phyloP scores from a whole-genome alignment of 129 eudicot species.

The Scalesia atractyloides region DNA sequence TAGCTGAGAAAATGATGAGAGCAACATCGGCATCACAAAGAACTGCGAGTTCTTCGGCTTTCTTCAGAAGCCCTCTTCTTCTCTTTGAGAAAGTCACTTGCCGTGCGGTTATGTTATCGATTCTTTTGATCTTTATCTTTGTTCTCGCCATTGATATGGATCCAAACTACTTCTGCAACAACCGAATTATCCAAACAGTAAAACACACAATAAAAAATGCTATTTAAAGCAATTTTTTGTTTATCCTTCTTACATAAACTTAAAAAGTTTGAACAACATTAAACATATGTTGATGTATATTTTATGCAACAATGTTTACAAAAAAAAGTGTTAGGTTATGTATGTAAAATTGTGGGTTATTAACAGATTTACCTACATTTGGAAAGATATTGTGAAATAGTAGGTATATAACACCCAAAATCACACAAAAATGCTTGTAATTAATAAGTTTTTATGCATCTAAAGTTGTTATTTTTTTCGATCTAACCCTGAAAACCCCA shows the following conservation, averaged over 20 bases:
- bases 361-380: neutral
- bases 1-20: slow-evolving; percentile 48
- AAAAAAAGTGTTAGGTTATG: slow-evolving; percentile 5
- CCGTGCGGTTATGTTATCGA: slow-evolving; percentile 43
- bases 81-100: slow-evolving; percentile 50
- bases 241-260: neutral
- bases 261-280: neutral
- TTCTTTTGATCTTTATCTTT: slow-evolving; percentile 45
- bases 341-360: neutral
- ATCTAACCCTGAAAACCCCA: neutral
- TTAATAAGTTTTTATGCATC: neutral
- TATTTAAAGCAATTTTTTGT: neutral
- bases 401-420: neutral
- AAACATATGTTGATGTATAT: neutral
- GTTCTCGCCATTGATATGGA: slow-evolving; percentile 41
- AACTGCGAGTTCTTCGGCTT: slow-evolving; percentile 47
- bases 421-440: neutral
- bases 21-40: slow-evolving; percentile 52
- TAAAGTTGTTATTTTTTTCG: neutral
- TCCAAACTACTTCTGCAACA: slow-evolving; percentile 1
- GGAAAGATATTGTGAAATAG: neutral
- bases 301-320: neutral
- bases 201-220: neutral
- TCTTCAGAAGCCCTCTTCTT: slow-evolving; percentile 48
- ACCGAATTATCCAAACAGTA: slow-evolving; percentile 10